Evolutionary conservation across 2,329 filamentous ascomycete species (phyloP), one percentile per base, ranked within the genome.

Genomic region (Colletotrichum musae): DNA sequence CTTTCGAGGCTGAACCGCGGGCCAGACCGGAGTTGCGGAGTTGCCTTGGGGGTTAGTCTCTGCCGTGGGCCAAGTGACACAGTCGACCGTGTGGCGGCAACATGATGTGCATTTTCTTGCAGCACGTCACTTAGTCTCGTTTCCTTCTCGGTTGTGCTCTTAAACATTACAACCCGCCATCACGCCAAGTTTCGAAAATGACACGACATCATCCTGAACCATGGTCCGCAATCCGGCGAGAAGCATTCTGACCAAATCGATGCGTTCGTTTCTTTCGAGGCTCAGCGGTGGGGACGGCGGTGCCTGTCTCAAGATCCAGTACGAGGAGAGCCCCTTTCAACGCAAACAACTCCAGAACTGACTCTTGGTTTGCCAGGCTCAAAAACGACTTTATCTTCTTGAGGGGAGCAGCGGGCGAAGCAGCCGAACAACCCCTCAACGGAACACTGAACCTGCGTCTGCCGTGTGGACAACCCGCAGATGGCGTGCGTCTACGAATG

Each of bases 351-450:
- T 16, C 1, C 32, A 52, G 16, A 5, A 24, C 5, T 10, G 32
- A 36, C 32, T 41, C 15, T 2, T 6, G 32, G 2, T 13, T 15
- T 5, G 16, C 6, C 5, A 65, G 63, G 5, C 18, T 60, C 28
- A 18, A 66, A 7, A 47, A 54, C 21, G 57, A 66, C 16, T 61
- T 61, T 15, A 28, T 66, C 3, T 41, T 66, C 24, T 24, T 66
- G 28, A 51, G 57, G 36, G 48, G 63, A 2, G 6, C 57, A 13
- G 18, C 50, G 12, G 50, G 39, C 5, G 64, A 66, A 32, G 57
- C 63, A 7, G 52, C 16, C 2, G 18, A 54, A 1, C 64, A 66
- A 13, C 26, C 41, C 1, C 41, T 66, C 2, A 28, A 18, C 3
- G 63, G 63, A 5, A 21, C 41, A 4, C 9, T 66, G 28, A 61